Base-by-base conservation (phyloP, 352 stramenopile genomes). In the Phytophthora kernoviae region DNA sequence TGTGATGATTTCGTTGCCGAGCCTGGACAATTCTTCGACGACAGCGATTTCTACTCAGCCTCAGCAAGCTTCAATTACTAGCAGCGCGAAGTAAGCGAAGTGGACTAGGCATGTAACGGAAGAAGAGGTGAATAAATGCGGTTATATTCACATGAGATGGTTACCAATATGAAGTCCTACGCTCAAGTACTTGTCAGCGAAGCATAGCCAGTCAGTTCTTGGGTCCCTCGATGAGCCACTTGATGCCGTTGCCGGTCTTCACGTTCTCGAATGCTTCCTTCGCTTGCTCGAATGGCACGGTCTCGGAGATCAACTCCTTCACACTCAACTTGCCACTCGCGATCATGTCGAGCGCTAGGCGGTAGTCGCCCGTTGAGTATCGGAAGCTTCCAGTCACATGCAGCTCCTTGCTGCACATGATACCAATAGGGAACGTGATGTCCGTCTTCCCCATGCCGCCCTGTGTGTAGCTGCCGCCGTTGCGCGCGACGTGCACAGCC, bases 191-290 rank as follows among this genome's bases (percentile, higher is more conserved):
- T 30, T 30, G 24, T 30, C 24, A 3, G 6, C 3, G 6, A 30
- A 30, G 24, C 24, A 30, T 6, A 30, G 24, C 24, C 5, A 10
- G n/a, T 54, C 18, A 63, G 32, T 59, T 6, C 24, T 30, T 30
- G 24, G 24, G 24, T 30, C 65, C 54, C n/a, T 69, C 65, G 20
- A 73, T 73, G n/a, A 73, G 65, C 65, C 65, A 73, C 60, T 73
- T 70, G 33, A 70, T 66, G 24, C 65, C 65, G 34, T 70, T 69
- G 26, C 60, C 60, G n/a, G 6, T 11, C 60, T 67, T 66, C 44
- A 73, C 60, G 32, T 73, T 73, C 18, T 70, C 54, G 40, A 73
- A 70, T 1, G 54, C 65, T 22, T 73, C 54, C 39, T 73, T 57
- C 24, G 65, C 65, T n/a, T 73, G 15, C 26, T 70, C 65, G 37